Evolutionary conservation across 495 filamentous ascomycete genomes (phyloP).

Genomic region (Aspergillus funiculosus): DNA sequence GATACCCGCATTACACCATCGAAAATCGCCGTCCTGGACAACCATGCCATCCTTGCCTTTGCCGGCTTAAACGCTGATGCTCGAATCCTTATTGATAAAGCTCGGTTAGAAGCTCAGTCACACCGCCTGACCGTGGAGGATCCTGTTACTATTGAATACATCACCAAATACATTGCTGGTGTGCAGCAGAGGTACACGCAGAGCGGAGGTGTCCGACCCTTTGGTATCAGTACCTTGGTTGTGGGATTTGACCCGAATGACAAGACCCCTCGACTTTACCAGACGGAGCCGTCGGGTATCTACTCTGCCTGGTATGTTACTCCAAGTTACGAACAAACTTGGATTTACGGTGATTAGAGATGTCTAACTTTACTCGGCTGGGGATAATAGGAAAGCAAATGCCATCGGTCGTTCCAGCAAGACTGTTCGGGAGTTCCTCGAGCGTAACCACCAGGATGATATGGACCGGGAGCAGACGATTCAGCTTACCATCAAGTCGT

Average conservation of each 20-base stretch:
- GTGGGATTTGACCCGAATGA: slow-evolving; percentile 95
- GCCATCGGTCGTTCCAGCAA: slow-evolving; percentile 97
- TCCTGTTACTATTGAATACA: slow-evolving; percentile 96
- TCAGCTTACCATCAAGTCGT: slow-evolving; percentile 92
- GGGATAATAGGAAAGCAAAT: slow-evolving; percentile 84
- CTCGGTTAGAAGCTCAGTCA: slow-evolving; percentile 91
- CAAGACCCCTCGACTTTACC: slow-evolving; percentile 79
- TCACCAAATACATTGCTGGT: slow-evolving; percentile 95
- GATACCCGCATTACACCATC: slow-evolving; percentile 98
- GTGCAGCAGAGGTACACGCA: slow-evolving; percentile 99
- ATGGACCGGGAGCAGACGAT: slow-evolving; percentile 98
- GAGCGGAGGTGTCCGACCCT: slow-evolving; percentile 92
- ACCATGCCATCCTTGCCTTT: slow-evolving; percentile 93
- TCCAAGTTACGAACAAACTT: background rate
- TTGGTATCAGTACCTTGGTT: slow-evolving; percentile 95
- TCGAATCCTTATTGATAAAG: slow-evolving; percentile 94
- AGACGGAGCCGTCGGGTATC: slow-evolving; percentile 96
- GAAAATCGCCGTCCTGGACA: slow-evolving; percentile 92
- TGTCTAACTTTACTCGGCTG: slow-evolving; percentile 2
- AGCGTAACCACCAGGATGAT: slow-evolving; percentile 94
- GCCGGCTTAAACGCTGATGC: slow-evolving; percentile 97
- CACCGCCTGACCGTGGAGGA: slow-evolving; percentile 98
- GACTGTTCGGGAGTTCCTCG: slow-evolving; percentile 95
- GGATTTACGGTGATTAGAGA: background rate
- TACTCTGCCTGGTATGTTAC: slow-evolving; percentile 86